These are phyloP conservation scores for Groenewaldozyma salmanticensis DNA, from an alignment of 805 yeast genomes.

Conservation along the genomic window DNA sequence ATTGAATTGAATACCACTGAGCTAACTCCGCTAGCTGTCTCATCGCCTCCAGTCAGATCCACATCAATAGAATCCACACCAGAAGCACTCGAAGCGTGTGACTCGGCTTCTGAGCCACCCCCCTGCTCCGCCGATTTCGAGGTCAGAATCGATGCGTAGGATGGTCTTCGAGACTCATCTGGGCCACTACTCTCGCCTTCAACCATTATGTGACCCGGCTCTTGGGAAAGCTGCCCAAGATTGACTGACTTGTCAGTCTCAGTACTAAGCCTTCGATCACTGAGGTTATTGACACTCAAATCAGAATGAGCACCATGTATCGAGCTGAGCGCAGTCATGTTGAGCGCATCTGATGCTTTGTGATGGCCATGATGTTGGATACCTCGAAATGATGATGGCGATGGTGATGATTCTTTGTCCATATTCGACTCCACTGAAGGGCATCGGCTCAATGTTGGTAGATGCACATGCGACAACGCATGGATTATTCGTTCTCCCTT, in stretches of 20 bases:
- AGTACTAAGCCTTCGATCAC: too few relatives aligned
- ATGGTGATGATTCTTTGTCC: too few relatives aligned
- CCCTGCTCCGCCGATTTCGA: neutral
- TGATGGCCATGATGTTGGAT: too few relatives aligned
- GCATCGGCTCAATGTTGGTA: slow-evolving; percentile 7
- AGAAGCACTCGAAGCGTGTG: neutral
- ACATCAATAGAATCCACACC: neutral
- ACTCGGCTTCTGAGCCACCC: too few relatives aligned
- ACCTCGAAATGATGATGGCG: too few relatives aligned
- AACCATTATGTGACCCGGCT: too few relatives aligned
- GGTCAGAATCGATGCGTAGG: slow-evolving; percentile 9
- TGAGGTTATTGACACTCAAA: too few relatives aligned
- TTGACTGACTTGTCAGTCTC: too few relatives aligned
- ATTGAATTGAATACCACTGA: neutral
- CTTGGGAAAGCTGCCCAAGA: too few relatives aligned
- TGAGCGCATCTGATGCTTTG: too few relatives aligned
- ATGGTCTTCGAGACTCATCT: slow-evolving; percentile 10
- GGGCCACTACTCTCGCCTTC: neutral
- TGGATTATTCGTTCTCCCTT: slow-evolving; percentile 1
- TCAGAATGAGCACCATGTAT: too few relatives aligned
- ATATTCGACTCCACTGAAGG: slow-evolving; percentile 1
- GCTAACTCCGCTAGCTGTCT: neutral
- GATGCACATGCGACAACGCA: slow-evolving; percentile 15
- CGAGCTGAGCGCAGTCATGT: too few relatives aligned
- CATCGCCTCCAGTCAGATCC: neutral